phyloP scores from a whole-genome alignment of 345 rosid genomes.

The Euphorbia pulcherrima region DNA sequence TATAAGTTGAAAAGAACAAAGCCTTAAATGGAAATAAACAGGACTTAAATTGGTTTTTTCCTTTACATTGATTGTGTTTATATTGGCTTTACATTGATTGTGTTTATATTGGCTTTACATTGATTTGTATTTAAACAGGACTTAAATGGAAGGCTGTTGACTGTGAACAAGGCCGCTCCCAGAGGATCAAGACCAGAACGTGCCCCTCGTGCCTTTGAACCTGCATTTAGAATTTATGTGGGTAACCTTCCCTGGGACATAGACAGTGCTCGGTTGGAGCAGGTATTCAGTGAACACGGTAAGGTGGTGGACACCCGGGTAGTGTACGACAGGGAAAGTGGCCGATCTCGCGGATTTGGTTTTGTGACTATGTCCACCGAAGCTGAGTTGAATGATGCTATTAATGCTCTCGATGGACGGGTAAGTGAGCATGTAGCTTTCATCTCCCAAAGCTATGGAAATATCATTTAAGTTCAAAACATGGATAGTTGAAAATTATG shows the following conservation, averaged over 20 bases:
- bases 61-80: conserved; percentile 6
- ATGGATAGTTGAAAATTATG: no score
- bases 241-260: conserved; percentile 88
- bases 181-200: conserved; percentile 72
- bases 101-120: neutral
- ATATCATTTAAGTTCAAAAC: no score
- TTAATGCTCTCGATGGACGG: conserved; percentile 92
- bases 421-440: conserved; percentile 31
- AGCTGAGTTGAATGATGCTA: conserved; percentile 75
- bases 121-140: conserved; percentile 42
- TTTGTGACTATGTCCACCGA: conserved; percentile 80
- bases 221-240: conserved; percentile 58
- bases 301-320: conserved; percentile 80
- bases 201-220: conserved; percentile 48
- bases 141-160: conserved; percentile 61
- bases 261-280: conserved; percentile 68
- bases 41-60: no score
- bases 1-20: no score
- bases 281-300: conserved; percentile 81
- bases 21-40: no score
- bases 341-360: conserved; percentile 96
- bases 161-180: conserved; percentile 86
- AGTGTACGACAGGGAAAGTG: conserved; percentile 74
- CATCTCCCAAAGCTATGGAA: neutral
- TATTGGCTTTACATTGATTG: conserved; percentile 6